Base-by-base conservation (phyloP, 2,329 filamentous ascomycete genomes). In the Fusarium dimerum region DNA sequence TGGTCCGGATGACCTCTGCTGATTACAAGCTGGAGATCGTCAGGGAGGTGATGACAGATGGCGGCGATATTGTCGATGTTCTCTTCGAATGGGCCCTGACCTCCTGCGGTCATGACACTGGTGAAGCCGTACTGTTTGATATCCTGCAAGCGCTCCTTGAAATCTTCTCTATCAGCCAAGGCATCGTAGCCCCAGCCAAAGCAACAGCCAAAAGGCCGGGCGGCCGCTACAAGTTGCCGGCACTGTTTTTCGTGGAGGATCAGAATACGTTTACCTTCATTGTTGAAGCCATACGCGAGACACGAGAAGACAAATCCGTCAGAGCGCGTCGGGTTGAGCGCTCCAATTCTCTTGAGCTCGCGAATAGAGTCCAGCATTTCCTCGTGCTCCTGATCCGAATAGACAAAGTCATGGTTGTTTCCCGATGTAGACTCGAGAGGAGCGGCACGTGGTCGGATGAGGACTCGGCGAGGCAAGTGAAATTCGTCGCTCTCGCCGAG, bases 271-370 rank as follows among this genome's bases (percentile, higher is more conserved):
- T 36, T 10, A 36, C 45, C 58, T 2, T 51, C 42, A 3, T 39
- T 36, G 17, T 48, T 42, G 18, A 54, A 47, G 34, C 48, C 32
- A 15, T 36, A 36, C 5, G 13, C 53, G 12, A 84, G 55, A 2
- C 79, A 66, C 5, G 81, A 81, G 57, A 84, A 82, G 8, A 85
- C 81, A 57, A 85, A 84, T 1, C 79, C 80, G 55, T 84, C 82
- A 5, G 79, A 79, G 13, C 71, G 69, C 2, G 60, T 56, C 0
- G 66, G 56, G 26, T 71, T 60, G 47, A 84, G 62, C 4, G 73
- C 51, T 1, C 71, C 71, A 0, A 71, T 62, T 1, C 59, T 58
- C 44, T 70, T 73, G 61, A 82, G 75, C 0, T 43, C 54, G 0
- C 15, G 43, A 10, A 84, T 75, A 8, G 68, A 59, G 2, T 56